Evolutionary conservation across 805 yeast genomes (phyloP).

Genomic region (Saccharomycopsis capsularis): DNA sequence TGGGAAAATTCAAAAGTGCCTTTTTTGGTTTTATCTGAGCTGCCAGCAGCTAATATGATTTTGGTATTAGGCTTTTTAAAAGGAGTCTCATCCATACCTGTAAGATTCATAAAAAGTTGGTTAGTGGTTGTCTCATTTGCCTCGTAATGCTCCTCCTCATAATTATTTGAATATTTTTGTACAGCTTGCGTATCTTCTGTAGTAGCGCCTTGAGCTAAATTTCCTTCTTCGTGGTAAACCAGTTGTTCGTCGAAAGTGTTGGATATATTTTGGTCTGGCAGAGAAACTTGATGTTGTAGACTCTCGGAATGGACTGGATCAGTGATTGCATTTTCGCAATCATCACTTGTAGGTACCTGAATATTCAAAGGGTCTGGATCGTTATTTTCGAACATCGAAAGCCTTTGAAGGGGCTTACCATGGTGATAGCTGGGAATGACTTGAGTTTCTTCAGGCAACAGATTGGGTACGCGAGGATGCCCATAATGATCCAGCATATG

Average conservation of each 20-base stretch:
- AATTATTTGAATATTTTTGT: too few species aligned
- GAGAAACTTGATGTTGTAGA: too few species aligned
- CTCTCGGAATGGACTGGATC: not conserved
- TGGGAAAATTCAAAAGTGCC: not conserved
- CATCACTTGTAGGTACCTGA: constrained; percentile 4
- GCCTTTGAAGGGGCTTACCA: too few species aligned
- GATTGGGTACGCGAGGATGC: too few species aligned
- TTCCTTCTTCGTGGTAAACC: too few species aligned
- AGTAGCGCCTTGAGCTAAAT: constrained; percentile 33
- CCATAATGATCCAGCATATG: too few species aligned
- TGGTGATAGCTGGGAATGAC: too few species aligned
- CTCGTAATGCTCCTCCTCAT: constrained; percentile 43
- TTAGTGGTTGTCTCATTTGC: constrained; percentile 6
- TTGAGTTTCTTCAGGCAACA: too few species aligned
- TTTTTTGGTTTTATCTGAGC: too few species aligned
- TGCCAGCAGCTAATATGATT: not conserved
- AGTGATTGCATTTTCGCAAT: constrained; percentile 3
- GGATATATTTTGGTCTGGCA: too few species aligned
- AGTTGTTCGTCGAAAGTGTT: too few species aligned
- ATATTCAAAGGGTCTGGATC: not conserved
- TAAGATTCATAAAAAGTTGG: not conserved
- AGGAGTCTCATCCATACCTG: constrained; percentile 25
- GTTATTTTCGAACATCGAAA: too few species aligned
- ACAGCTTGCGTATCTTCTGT: constrained; percentile 41
- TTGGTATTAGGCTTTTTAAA: constrained; percentile 18